Percentiles rank a stretch among this genome's conserved stretches.
Conservation (phyloP, 2,329 filamentous ascomycete genomes). For the Metarhizium brunneum region DNA sequence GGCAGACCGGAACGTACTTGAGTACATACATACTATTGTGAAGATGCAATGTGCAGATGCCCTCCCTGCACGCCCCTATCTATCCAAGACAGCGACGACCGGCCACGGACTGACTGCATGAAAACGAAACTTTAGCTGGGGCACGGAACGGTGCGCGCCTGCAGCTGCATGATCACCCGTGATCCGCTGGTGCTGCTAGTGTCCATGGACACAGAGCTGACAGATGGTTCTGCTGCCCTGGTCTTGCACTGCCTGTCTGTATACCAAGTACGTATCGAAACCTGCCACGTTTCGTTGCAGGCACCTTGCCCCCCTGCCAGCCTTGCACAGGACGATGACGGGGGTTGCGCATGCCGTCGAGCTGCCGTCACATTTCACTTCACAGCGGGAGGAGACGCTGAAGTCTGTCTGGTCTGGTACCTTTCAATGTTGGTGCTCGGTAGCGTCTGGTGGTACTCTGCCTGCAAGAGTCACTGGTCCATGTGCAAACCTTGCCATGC, state of each 20-base stretch:
- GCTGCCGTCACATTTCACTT: constrained; percentile 7
- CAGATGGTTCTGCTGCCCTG: constrained; percentile 1
- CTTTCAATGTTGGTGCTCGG: not conserved
- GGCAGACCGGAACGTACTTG: no score
- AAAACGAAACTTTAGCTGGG: not conserved
- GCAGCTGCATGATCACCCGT: constrained; percentile 25
- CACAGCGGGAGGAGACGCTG: not conserved
- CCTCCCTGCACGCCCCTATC: not conserved
- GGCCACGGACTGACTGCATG: no score
- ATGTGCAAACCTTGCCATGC: not conserved
- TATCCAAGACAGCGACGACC: not conserved
- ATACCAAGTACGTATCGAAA: constrained; percentile 14
- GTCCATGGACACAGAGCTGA: not conserved
- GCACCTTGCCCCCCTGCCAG: not conserved
- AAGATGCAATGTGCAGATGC: not conserved
- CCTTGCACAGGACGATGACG: constrained; percentile 1
- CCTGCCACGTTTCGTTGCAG: constrained; percentile 17
- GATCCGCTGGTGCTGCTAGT: constrained; percentile 16
- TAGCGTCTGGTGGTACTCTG: not conserved
- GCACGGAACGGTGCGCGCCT: constrained; percentile 26
- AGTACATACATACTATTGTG: no score
- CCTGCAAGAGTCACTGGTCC: not conserved
- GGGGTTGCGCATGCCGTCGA: constrained; percentile 1
- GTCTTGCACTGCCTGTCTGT: not conserved
- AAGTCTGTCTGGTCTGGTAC: not conserved